phyloP scores from a whole-genome alignment of 2,329 filamentous ascomycete genomes.

The Elsinoe fawcettii region DNA sequence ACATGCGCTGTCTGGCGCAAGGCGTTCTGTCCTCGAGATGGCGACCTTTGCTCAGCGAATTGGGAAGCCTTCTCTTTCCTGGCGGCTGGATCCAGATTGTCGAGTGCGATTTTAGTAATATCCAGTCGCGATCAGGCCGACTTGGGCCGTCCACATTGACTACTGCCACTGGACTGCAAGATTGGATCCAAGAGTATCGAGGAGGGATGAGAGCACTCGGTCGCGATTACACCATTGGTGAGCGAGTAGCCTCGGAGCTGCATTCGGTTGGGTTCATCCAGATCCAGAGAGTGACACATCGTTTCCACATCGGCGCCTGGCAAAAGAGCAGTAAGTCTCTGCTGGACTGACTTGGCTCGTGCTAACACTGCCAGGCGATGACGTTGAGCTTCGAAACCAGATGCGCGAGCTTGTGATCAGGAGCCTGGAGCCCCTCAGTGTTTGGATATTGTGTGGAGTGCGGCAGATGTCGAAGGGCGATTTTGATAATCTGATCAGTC shows the following conservation, averaged over 20 bases:
- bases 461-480: background rate
- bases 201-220: conserved; percentile 25
- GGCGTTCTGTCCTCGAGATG: conserved; percentile 65
- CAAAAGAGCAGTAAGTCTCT: background rate
- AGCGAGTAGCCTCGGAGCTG: background rate
- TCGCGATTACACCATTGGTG: background rate
- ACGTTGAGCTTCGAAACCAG: background rate
- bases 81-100: conserved; percentile 78
- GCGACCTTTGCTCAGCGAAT: conserved; percentile 65
- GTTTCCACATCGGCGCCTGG: conserved; percentile 3
- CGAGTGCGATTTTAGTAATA: conserved; percentile 67
- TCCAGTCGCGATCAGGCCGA: conserved; percentile 76
- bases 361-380: background rate
- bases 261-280: background rate
- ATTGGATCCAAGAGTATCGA: conserved; percentile 32
- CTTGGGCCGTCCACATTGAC: conserved; percentile 46
- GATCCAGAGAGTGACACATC: background rate
- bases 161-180: conserved; percentile 27
- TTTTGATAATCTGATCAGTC: background rate
- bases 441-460: conserved; percentile 5
- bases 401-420: background rate
- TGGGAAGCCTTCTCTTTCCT: conserved; percentile 59
- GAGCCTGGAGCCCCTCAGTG: background rate
- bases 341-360: background rate
- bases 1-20: conserved; percentile 61